Evolutionary conservation across 306 rosid species (phyloP), one percentile per base, ranked within the genome.

Genomic region (Vicia faba): DNA sequence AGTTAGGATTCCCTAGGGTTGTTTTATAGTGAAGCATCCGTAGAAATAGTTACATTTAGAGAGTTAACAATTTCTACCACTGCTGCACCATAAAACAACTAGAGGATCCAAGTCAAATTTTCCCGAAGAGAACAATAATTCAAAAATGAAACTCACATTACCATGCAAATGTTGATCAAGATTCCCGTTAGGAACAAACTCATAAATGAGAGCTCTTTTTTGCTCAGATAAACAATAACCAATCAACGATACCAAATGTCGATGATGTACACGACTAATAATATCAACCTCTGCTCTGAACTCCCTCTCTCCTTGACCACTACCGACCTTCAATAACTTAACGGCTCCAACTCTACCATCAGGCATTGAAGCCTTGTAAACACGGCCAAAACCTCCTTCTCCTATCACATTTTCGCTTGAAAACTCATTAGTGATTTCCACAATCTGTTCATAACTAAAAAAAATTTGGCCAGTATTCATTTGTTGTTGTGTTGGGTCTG

Each of bases 231-330:
- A 73, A 76, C 97, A 93, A 65, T 88, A 93, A 25, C 99, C 99
- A 28, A 88, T 91, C 48, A 93, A 67, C 4, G 97, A 86, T 26
- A 93, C 95, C 84, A 93, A 81, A 77, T 90, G 84, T 1, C 97
- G 85, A 78, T 93, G 99, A 77, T 93, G 97, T 51, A 93, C 83
- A 5, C 99, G 84, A 53, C 90, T 88, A 50, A 93, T 93, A 51
- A 84, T 90, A 41, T 90, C 99, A 2, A 90, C 99, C 70, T 93
- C 99, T 1, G 99, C 90, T 67, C 84, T 82, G 69, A 93, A 93
- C 65, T 93, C 99, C 71, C 91, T 73, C 49, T 90, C 97, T 57
- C 99, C 99, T 49, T 93, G 99, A 3, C 96, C 97, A 49, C 99
- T 85, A 38, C 99, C 96, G 10, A 89, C 91, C 79, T 88, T 93